Conservation (phyloP, 108 stramenopile genomes). For the Nitzschia sp. region DNA sequence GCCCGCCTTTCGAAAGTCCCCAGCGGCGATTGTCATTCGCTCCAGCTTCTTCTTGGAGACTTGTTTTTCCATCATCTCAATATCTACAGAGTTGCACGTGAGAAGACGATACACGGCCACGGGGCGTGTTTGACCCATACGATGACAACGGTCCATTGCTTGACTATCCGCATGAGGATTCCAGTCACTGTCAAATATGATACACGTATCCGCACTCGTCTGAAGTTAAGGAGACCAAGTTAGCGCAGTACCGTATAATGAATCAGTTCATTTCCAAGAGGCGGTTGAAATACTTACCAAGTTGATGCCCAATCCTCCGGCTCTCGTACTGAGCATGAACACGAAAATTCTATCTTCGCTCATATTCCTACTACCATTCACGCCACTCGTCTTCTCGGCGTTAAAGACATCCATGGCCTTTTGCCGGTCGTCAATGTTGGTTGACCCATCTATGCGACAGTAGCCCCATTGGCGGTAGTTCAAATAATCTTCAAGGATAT, state of each 20-base stretch:
- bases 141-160: slow-evolving; percentile 89
- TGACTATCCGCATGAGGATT: slow-evolving; percentile 90
- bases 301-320: slow-evolving; percentile 97
- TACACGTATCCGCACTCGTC: slow-evolving; percentile 93
- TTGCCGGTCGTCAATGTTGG: slow-evolving; percentile 96
- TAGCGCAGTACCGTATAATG: not conserved
- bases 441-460: slow-evolving; percentile 95
- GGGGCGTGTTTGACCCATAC: slow-evolving; percentile 86
- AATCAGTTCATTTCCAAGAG: not conserved
- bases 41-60: slow-evolving; percentile 95
- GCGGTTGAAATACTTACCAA: slow-evolving; percentile 36
- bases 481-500: slow-evolving; percentile 96
- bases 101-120: slow-evolving; percentile 96
- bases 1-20: slow-evolving; percentile 94
- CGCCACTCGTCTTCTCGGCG: slow-evolving; percentile 76
- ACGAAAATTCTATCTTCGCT: slow-evolving; percentile 85
- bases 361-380: slow-evolving; percentile 60
- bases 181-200: slow-evolving; percentile 99
- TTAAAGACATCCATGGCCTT: slow-evolving; percentile 94
- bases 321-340: slow-evolving; percentile 94
- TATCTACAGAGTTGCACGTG: slow-evolving; percentile 94
- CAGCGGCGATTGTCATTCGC: slow-evolving; percentile 95
- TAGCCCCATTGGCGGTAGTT: slow-evolving; percentile 78
- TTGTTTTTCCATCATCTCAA: slow-evolving; percentile 98
- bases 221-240: slow-evolving; percentile 10